Evolutionary conservation across 2,329 filamentous ascomycete species (phyloP), one percentile per base, ranked within the genome.

Genomic region (Penicillium sp.): DNA sequence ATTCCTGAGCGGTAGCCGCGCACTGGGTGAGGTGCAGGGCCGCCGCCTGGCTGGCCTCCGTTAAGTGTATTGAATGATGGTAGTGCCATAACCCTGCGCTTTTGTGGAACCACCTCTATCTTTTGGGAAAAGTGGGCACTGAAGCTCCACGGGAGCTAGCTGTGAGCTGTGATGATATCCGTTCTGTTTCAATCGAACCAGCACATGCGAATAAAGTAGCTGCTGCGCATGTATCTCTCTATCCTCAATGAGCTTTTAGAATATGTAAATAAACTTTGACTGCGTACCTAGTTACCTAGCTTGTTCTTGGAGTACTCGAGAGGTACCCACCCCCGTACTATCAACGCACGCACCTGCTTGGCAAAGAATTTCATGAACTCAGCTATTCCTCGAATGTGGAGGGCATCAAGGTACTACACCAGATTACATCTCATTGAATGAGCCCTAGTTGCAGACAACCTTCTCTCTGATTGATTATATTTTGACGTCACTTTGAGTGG

Each of bases 21-120:
- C 95, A 5, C 82, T 99, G 69, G 91, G 92, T 54, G 95, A 99
- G 82, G 94, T 99, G 33, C 95, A 97, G 82, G 88, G 89, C 73
- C 87, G 95, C 68, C 88, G 95, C 60, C 81, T 97, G 71, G 90
- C 91, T 24, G 93, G 93, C 5, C 75, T 85, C 65, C 79, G 87
- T 75, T 89, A 73, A 82, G 65, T 45, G 24, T 6, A n/a, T 9
- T 10, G 19, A 22, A 24, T 26, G n/a, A 22, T 53, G 15, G 3
- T 22, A 19, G 12, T 6, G 22, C 19, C 33, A 44, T 58, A 17
- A n/a, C n/a, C 58, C 22, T 49, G 30, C 19, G 13, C 19, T 26
- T 17, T n/a, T 13, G 24, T 24, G 22, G 49, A n/a, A 3, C 33
- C 15, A 26, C 2, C 37, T 26, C 10, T 17, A 24, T 40, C 9